Evolutionary conservation across 768 basidiomycete species (phyloP), one percentile per base, ranked within the genome.

Genomic region (Pulveroboletus sp.): DNA sequence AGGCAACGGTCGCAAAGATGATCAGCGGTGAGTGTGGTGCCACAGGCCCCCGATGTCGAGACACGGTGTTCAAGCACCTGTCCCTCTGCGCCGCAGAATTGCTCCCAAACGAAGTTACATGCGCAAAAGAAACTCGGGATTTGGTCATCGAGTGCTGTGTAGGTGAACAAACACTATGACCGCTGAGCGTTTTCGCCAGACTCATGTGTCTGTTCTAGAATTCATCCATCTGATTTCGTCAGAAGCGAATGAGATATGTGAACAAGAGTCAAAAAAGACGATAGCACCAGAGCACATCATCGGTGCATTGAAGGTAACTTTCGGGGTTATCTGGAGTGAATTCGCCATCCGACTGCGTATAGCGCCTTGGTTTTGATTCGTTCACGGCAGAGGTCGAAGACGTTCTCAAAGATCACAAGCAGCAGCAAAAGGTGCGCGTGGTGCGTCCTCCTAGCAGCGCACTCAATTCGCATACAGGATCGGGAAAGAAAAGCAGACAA

Each of bases 271-370:
- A 24, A 97, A 96, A 76, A 99, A 99, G 75, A 99, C 96, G 1
- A 98, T 99, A 60, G 89, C 93, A 5, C 96, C 96, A 1, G 96
- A 99, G 60, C 96, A 99, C 64, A 93, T 98, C 39, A 86, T 97
- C 28, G 74, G 79, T 21, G 96, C 96, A 6, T 75, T 99, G 49
- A 92, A 92, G 74, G 94, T 89, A 49, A 45, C 76, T 69, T 24
- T 18, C 30, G 37, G 1, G 9, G 27, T 18, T 28, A 41, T 28
- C 28, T 30, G 2, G 18, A 21, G 15, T 38, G 28, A 27, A 32
- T 30, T 50, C 26, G 47, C 13, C 28, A 15, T 40, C 54, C 41
- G 40, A 59, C 49, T 38, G 61, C 47, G 43, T 31, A 40, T 56
- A 97, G 93, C 82, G 86, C 35, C 81, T 98, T 18, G 96, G 94